These are phyloP conservation scores for Plasmodium gaboni DNA, from an alignment of 169 alveolate species.

Conservation along the genomic window DNA sequence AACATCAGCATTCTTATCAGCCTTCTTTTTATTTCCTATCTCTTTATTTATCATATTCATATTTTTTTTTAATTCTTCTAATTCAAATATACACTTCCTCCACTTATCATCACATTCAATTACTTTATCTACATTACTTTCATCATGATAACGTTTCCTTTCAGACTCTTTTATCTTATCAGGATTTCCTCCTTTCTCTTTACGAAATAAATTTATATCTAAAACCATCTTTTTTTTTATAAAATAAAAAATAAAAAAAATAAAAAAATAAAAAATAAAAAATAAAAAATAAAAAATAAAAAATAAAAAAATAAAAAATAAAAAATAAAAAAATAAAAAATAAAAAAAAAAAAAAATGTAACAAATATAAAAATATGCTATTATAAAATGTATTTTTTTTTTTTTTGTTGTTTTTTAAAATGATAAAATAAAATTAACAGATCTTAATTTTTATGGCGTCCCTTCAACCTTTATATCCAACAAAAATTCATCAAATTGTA, in stretches of 20 bases:
- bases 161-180: slow-evolving; percentile 80
- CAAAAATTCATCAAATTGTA: too few relatives aligned
- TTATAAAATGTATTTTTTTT: too few relatives aligned
- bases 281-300: not conserved
- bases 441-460: too few relatives aligned
- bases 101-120: slow-evolving; percentile 88
- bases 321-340: not conserved
- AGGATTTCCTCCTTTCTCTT: slow-evolving; percentile 80
- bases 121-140: slow-evolving; percentile 81
- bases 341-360: not conserved
- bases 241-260: not conserved
- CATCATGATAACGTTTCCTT: slow-evolving; percentile 80
- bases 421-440: too few relatives aligned
- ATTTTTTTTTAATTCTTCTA: slow-evolving; percentile 86
- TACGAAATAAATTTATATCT: slow-evolving; percentile 83
- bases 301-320: not conserved
- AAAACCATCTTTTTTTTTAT: slow-evolving; percentile 78
- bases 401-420: too few relatives aligned
- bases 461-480: too few relatives aligned
- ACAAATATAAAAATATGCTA: not conserved
- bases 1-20: slow-evolving; percentile 78
- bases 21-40: slow-evolving; percentile 78
- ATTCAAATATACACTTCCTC: slow-evolving; percentile 85
- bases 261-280: not conserved
- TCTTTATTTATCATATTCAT: slow-evolving; percentile 78